Percentiles rank a stretch among this genome's conserved stretches.
Evolutionary conservation across 1,139 yeast species (phyloP).

Genomic region (Suhomyces maxii): DNA sequence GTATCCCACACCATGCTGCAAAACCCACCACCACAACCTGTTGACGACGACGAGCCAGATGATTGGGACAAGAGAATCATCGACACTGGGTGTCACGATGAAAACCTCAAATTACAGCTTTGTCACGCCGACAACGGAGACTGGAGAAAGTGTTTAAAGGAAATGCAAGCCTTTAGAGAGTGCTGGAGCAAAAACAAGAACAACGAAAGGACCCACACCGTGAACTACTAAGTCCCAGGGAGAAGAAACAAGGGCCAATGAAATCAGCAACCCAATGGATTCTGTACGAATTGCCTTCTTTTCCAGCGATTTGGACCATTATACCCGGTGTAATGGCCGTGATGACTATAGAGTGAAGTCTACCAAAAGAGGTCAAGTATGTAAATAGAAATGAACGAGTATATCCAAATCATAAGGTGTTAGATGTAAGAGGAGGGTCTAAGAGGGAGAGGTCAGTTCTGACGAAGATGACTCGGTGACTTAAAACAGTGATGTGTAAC

Average conservation of each 20-base stretch:
- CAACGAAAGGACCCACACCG: constrained; percentile 54
- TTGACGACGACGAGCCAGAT: constrained; percentile 61
- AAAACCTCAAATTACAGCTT: constrained; percentile 63
- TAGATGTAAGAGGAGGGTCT: too few species aligned
- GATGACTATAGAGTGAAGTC: too few species aligned
- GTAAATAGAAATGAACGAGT: too few species aligned
- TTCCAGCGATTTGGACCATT: too few species aligned
- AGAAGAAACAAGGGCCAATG: not conserved
- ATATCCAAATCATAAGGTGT: too few species aligned
- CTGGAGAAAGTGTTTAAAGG: constrained; percentile 70
- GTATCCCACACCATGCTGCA: not conserved
- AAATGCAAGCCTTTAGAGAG: constrained; percentile 65
- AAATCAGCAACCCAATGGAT: not conserved
- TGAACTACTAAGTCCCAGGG: constrained; percentile 20
- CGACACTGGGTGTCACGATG: constrained; percentile 72
- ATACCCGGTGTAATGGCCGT: too few species aligned
- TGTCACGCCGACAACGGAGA: constrained; percentile 82
- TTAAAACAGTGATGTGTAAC: too few species aligned
- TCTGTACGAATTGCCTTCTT: too few species aligned
- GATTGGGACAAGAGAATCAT: constrained; percentile 75
- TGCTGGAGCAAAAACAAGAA: constrained; percentile 68
- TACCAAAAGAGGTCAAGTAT: too few species aligned
- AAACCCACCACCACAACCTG: not conserved
- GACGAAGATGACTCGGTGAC: too few species aligned
- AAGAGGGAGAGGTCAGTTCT: too few species aligned